These are phyloP conservation scores for Epichloe brachyelytri DNA, from an alignment of 2,329 filamentous ascomycete species.

Conservation along the genomic window DNA sequence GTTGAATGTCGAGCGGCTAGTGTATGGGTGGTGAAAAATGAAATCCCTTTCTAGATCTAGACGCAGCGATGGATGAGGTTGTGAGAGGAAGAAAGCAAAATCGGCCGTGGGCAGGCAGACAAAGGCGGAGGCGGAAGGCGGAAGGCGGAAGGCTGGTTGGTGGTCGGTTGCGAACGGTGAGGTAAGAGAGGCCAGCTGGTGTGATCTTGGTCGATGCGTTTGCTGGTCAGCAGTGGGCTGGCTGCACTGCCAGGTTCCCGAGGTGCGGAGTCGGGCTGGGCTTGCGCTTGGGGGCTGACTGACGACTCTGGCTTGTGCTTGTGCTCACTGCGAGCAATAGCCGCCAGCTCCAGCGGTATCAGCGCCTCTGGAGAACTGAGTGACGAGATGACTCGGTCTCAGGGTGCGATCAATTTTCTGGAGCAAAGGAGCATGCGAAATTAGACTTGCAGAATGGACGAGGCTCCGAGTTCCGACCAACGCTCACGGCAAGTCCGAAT, in stretches of 20 bases:
- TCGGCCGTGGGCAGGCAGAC: not conserved
- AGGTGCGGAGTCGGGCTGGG: not conserved
- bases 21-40: not conserved
- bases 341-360: too few species aligned
- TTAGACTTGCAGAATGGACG: too few species aligned
- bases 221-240: not conserved
- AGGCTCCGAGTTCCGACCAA: too few species aligned
- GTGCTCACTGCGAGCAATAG: too few species aligned
- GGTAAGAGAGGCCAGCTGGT: conserved; percentile 1
- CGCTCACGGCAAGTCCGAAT: too few species aligned
- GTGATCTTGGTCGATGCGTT: not conserved
- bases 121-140: not conserved
- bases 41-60: not conserved
- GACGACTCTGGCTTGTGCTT: too few species aligned
- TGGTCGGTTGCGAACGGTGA: not conserved
- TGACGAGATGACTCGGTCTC: too few species aligned
- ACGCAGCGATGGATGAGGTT: not conserved
- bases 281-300: not conserved
- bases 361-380: too few species aligned
- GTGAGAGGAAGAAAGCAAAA: not conserved
- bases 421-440: too few species aligned
- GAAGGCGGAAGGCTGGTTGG: not conserved
- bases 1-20: not conserved
- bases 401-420: too few species aligned
- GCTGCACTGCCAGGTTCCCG: not conserved